These are phyloP conservation scores for Trametes gibbosa DNA, from an alignment of 768 basidiomycete species.

Conservation along the genomic window DNA sequence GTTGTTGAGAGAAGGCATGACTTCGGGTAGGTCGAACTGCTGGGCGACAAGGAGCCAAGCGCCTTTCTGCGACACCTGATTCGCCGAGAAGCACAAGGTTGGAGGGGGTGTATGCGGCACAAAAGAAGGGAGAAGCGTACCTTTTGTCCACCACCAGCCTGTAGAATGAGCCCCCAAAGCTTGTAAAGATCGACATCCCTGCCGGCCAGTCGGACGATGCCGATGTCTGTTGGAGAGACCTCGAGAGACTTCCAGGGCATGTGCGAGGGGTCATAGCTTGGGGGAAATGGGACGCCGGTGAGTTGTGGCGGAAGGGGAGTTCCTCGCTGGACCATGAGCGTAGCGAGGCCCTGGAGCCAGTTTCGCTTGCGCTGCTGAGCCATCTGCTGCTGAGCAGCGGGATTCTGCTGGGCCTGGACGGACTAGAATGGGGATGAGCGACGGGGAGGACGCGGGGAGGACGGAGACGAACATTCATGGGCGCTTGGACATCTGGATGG, in stretches of 20 bases:
- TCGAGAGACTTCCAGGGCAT: slow-evolving; percentile 70
- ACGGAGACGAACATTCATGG: slow-evolving; percentile 30
- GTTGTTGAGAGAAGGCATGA: slow-evolving; percentile 19
- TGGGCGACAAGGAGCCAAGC: slow-evolving; percentile 56
- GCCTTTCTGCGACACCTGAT: slow-evolving; percentile 37
- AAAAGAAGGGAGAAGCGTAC: slow-evolving; percentile 38
- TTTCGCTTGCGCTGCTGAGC: slow-evolving; percentile 54
- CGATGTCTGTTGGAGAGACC: slow-evolving; percentile 51
- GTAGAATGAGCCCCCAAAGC: slow-evolving; percentile 61
- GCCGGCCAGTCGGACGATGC: slow-evolving; percentile 65
- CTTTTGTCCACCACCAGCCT: slow-evolving; percentile 57
- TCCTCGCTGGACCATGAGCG: slow-evolving; percentile 52
- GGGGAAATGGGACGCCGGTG: slow-evolving; percentile 55
- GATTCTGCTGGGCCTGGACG: slow-evolving; percentile 26
- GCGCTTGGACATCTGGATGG: slow-evolving; percentile 46
- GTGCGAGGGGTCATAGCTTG: slow-evolving; percentile 58
- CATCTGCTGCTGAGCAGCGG: slow-evolving; percentile 25
- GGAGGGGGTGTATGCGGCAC: not conserved
- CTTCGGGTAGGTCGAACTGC: slow-evolving; percentile 40
- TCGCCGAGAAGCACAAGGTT: not conserved
- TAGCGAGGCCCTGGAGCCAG: slow-evolving; percentile 62
- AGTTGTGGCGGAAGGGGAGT: slow-evolving; percentile 75
- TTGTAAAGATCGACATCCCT: slow-evolving; percentile 77
- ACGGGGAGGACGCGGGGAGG: slow-evolving; percentile 28
- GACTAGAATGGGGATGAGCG: slow-evolving; percentile 34